Conservation (phyloP, 306 rosid genomes). For the Echinosophora koreensis region DNA sequence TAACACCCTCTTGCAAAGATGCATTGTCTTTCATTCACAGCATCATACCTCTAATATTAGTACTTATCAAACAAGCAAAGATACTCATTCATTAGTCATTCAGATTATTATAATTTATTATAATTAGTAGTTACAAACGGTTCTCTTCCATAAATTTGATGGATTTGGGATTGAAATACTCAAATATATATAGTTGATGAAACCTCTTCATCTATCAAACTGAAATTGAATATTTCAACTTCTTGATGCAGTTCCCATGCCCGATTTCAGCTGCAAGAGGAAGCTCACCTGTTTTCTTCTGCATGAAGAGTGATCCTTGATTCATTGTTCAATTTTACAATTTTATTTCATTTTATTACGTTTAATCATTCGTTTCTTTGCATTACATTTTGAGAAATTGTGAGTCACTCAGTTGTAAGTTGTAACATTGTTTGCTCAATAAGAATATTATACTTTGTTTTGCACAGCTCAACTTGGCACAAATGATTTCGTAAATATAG, state of each 20-base stretch:
- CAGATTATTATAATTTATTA: too few relatives aligned
- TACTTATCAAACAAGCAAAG: background rate
- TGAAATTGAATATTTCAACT: too few relatives aligned
- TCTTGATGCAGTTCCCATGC: conserved; percentile 40
- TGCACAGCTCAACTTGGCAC: background rate
- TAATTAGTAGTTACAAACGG: too few relatives aligned
- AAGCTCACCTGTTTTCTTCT: background rate
- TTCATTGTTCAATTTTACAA: background rate
- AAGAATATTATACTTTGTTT: background rate
- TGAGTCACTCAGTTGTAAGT: background rate
- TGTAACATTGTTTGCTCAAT: background rate
- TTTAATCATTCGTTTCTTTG: background rate
- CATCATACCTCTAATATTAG: background rate
- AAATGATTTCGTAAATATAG: background rate
- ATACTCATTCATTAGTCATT: background rate
- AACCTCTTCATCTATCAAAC: too few relatives aligned
- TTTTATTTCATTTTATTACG: background rate
- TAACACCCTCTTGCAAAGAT: too few relatives aligned
- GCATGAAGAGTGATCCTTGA: background rate
- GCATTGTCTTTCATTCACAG: background rate
- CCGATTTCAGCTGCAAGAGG: conserved; percentile 10
- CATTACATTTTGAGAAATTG: conserved; percentile 19
- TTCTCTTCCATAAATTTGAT: too few relatives aligned
- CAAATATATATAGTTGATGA: too few relatives aligned
- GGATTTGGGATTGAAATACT: too few relatives aligned